Percentiles rank a stretch among this genome's conserved stretches.
Evolutionary conservation across 192 early-diverging fungal genomes (phyloP).

Genomic region (Geranomyces variabilis): DNA sequence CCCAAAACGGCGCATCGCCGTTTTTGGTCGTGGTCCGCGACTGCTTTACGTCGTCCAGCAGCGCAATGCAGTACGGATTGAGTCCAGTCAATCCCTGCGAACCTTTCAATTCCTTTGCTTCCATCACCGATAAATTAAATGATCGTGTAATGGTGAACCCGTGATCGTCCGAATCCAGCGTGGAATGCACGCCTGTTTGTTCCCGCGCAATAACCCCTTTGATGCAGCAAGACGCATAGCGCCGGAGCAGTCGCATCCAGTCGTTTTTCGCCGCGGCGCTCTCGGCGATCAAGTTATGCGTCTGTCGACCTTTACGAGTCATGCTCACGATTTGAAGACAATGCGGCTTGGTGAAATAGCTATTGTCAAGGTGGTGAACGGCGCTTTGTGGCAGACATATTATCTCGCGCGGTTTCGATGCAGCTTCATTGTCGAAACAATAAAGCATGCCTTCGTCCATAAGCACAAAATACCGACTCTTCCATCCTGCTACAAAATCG

Average conservation of each 20-base stretch:
- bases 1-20: constrained; percentile 52
- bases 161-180: background rate
- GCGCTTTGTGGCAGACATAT: constrained; percentile 36
- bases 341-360: constrained; percentile 41
- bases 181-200: background rate
- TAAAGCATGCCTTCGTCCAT: constrained; percentile 35
- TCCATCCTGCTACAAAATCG: constrained; percentile 46
- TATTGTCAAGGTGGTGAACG: constrained; percentile 44
- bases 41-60: constrained; percentile 52
- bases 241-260: constrained; percentile 37
- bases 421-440: constrained; percentile 43
- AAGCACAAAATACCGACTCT: constrained; percentile 41
- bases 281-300: constrained; percentile 43
- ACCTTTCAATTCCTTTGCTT: constrained; percentile 45
- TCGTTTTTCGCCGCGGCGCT: constrained; percentile 37
- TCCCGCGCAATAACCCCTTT: constrained; percentile 22
- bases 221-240: constrained; percentile 38
- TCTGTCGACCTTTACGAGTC: constrained; percentile 31
- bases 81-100: constrained; percentile 10
- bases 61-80: constrained; percentile 40
- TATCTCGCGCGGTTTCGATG: constrained; percentile 34
- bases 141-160: constrained; percentile 15
- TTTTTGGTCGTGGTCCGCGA: constrained; percentile 43
- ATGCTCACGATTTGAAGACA: constrained; percentile 46
- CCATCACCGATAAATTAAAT: constrained; percentile 40